phyloP scores from a whole-genome alignment of 805 yeast species.

The Barnettozyma wickerhamii region DNA sequence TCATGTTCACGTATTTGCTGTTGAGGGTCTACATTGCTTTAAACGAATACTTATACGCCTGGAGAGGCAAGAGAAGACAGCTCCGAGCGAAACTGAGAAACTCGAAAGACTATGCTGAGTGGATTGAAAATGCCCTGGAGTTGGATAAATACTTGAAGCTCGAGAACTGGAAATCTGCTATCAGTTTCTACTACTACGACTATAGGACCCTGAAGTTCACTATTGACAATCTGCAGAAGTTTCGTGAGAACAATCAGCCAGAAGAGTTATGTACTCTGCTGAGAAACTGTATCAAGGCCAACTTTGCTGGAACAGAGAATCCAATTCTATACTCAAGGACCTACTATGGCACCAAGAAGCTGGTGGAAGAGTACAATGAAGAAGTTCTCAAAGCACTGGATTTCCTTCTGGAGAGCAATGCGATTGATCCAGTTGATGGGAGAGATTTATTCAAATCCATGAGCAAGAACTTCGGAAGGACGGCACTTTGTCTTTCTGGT shows the following conservation, averaged over 20 bases:
- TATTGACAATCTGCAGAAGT: conserved; percentile 34
- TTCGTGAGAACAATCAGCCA: conserved; percentile 20
- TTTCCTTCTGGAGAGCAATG: conserved; percentile 34
- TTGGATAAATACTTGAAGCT: conserved; percentile 55
- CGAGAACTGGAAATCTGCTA: conserved; percentile 60
- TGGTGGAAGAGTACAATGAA: conserved; percentile 50
- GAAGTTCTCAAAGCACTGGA: conserved; percentile 49
- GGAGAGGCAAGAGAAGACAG: conserved; percentile 53
- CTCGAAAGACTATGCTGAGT: conserved; percentile 53
- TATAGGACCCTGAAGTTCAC: conserved; percentile 52
- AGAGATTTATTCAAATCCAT: conserved; percentile 50
- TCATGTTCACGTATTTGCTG: conserved; percentile 45
- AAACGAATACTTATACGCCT: conserved; percentile 54
- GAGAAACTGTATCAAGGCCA: conserved; percentile 64
- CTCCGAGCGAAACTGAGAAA: conserved; percentile 46
- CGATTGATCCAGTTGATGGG: conserved; percentile 39
- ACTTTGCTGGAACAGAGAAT: conserved; percentile 78
- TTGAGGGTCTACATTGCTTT: conserved; percentile 59
- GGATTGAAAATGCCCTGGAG: conserved; percentile 53
- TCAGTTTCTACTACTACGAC: conserved; percentile 64
- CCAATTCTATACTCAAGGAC: conserved; percentile 67
- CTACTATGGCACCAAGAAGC: conserved; percentile 66
- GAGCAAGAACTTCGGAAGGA: conserved; percentile 61
- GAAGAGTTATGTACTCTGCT: conserved; percentile 51
- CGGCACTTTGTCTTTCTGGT: conserved; percentile 71